phyloP scores from a whole-genome alignment of 2,329 filamentous ascomycete genomes.

The Trichoderma sp. region DNA sequence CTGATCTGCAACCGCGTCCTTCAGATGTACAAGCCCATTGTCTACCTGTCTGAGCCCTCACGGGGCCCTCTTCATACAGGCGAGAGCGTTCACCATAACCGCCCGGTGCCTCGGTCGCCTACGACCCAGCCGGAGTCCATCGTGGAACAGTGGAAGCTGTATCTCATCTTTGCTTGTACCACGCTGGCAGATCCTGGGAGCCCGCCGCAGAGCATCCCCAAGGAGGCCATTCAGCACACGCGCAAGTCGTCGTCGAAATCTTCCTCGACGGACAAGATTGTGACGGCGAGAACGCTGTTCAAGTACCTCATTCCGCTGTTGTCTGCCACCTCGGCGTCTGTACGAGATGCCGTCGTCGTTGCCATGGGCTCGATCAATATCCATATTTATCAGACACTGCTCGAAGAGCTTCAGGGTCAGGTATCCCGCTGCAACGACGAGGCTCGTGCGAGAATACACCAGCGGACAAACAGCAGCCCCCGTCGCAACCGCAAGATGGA shows the following conservation, averaged over 20 bases:
- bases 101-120: constrained; percentile 56
- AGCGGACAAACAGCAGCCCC: constrained; percentile 80
- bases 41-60: constrained; percentile 73
- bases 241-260: constrained; percentile 79
- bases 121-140: constrained; percentile 81
- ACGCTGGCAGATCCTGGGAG: constrained; percentile 83
- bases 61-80: constrained; percentile 67
- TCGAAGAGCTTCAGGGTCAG: constrained; percentile 87
- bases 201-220: constrained; percentile 44
- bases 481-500: constrained; percentile 83
- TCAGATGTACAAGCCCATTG: constrained; percentile 88
- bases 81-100: constrained; percentile 49
- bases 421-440: constrained; percentile 87
- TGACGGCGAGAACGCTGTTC: constrained; percentile 86
- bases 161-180: constrained; percentile 95
- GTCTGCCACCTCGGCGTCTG: constrained; percentile 74
- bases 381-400: constrained; percentile 85
- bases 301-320: constrained; percentile 88
- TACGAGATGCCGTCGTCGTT: constrained; percentile 86
- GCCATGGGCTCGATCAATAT: constrained; percentile 94
- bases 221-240: constrained; percentile 67
- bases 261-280: constrained; percentile 72
- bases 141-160: constrained; percentile 97
- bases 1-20: constrained; percentile 89
- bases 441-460: constrained; percentile 82